These are phyloP conservation scores for Wickerhamomyces pijperi DNA, from an alignment of 805 yeast genomes.

Conservation along the genomic window DNA sequence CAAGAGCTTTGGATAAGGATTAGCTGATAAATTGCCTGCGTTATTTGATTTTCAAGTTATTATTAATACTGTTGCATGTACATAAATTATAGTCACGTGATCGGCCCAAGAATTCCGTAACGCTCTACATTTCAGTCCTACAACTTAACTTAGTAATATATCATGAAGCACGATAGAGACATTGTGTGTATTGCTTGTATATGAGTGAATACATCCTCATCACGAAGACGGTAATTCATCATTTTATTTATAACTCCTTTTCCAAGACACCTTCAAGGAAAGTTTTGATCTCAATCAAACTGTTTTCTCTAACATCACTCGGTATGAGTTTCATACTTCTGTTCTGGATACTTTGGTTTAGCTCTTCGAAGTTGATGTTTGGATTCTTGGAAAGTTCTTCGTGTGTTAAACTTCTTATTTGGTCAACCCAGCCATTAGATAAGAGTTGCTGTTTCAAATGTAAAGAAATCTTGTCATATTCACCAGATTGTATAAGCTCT, in stretches of 20 bases:
- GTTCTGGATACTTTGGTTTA: background rate
- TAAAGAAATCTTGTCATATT: constrained; percentile 37
- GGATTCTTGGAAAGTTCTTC: background rate
- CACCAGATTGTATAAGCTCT: constrained; percentile 65
- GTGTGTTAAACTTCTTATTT: background rate
- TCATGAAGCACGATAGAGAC: too few species aligned
- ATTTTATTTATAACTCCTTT: constrained; percentile 1
- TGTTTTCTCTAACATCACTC: background rate
- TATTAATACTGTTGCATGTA: too few species aligned
- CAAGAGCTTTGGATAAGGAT: too few species aligned
- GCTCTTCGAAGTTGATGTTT: background rate
- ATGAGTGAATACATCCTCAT: too few species aligned
- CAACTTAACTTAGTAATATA: too few species aligned
- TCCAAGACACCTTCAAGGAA: background rate
- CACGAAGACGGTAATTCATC: too few species aligned
- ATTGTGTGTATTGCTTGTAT: too few species aligned
- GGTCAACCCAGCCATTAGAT: background rate
- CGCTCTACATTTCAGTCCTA: too few species aligned
- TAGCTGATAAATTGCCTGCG: too few species aligned
- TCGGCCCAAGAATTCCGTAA: too few species aligned
- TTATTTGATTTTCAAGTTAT: too few species aligned
- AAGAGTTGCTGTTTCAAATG: background rate
- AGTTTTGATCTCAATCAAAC: background rate
- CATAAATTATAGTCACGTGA: too few species aligned
- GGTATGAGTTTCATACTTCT: background rate